Evolutionary conservation across 352 stramenopile genomes (phyloP).

Genomic region (Phytophthora niederhauseri): DNA sequence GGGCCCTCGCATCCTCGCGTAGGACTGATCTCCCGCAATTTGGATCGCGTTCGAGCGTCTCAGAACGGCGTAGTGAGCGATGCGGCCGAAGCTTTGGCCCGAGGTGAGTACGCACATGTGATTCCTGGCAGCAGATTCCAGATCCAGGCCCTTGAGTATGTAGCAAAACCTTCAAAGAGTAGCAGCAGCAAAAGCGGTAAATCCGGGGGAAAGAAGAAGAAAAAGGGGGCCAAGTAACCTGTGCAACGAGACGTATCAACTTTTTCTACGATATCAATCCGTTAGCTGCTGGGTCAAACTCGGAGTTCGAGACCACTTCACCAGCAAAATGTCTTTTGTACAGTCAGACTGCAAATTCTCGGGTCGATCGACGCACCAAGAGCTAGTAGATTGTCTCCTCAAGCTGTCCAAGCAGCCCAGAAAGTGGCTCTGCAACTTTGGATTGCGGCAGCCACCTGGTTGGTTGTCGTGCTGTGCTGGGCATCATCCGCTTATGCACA

Average conservation of each 20-base stretch:
- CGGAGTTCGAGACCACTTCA: too few relatives aligned
- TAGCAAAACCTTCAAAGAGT: constrained; percentile 17
- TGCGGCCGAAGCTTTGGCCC: constrained; percentile 40
- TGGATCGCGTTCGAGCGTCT: constrained; percentile 47
- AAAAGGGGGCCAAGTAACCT: constrained; percentile 33
- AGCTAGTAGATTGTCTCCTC: too few relatives aligned
- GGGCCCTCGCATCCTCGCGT: constrained; percentile 50
- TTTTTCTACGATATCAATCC: too few relatives aligned
- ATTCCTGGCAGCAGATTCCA: constrained; percentile 68
- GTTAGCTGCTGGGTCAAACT: too few relatives aligned
- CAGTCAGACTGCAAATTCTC: too few relatives aligned
- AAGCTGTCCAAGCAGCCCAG: too few relatives aligned
- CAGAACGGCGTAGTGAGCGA: constrained; percentile 58
- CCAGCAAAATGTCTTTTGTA: too few relatives aligned
- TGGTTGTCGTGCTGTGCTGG: constrained; percentile 1
- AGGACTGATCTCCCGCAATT: constrained; percentile 50
- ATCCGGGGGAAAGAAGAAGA: constrained; percentile 52
- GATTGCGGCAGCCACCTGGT: not conserved
- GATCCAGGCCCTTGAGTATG: constrained; percentile 63
- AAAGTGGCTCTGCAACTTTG: not conserved
- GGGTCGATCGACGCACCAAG: too few relatives aligned
- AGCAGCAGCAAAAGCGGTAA: constrained; percentile 32
- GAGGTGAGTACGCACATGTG: constrained; percentile 65
- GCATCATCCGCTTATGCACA: not conserved
- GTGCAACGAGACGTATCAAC: not conserved